Evolutionary conservation across 805 yeast species (phyloP).

Genomic region (Candida yuanshanica): DNA sequence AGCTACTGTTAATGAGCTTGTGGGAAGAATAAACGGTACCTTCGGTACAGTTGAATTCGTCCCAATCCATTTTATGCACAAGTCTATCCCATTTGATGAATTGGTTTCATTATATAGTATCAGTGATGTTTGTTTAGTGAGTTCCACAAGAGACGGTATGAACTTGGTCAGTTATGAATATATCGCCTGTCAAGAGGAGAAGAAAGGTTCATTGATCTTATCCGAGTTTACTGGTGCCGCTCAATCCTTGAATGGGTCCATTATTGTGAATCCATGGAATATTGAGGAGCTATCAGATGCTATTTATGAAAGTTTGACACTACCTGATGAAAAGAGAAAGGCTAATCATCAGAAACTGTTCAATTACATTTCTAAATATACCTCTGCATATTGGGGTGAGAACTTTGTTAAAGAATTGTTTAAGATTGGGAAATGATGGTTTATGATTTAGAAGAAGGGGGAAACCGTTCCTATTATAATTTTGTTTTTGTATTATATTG

Average conservation of each 20-base stretch:
- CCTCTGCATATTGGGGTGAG: constrained; percentile 97
- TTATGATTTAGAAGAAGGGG: background rate
- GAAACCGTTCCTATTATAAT: too few species aligned
- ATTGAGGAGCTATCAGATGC: constrained; percentile 89
- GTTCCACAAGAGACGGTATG: constrained; percentile 98
- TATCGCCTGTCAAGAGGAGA: constrained; percentile 87
- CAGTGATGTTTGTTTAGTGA: constrained; percentile 87
- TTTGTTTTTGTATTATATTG: too few species aligned
- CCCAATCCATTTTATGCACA: constrained; percentile 96
- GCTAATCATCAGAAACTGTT: constrained; percentile 81
- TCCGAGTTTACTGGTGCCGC: constrained; percentile 99
- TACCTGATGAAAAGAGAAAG: constrained; percentile 73
- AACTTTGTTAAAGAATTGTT: constrained; percentile 84
- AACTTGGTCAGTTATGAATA: constrained; percentile 94
- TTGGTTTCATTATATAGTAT: constrained; percentile 80
- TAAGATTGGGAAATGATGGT: constrained; percentile 28
- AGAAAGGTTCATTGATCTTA: constrained; percentile 79
- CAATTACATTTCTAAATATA: constrained; percentile 84
- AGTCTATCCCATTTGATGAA: constrained; percentile 85
- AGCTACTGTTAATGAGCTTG: constrained; percentile 91
- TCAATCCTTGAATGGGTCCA: constrained; percentile 89
- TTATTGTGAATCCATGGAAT: constrained; percentile 97
- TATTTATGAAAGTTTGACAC: constrained; percentile 77
- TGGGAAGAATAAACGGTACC: constrained; percentile 92
- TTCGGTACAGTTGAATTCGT: constrained; percentile 97